Evolutionary conservation across 1,139 yeast species (phyloP).

Genomic region (Chernovozyma sophiae-reginae): DNA sequence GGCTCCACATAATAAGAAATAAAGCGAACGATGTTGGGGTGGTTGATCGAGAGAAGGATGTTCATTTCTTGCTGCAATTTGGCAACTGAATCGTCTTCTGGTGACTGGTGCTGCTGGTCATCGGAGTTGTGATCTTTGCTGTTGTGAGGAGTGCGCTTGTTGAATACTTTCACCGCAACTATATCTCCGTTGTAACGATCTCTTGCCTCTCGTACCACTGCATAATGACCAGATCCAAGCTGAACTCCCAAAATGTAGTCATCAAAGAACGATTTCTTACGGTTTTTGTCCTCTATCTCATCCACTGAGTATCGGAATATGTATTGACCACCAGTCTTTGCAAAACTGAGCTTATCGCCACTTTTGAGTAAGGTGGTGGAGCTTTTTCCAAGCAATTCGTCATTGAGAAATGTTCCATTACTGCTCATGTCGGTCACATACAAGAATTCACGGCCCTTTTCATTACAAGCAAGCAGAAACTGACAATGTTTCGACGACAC

Average conservation of each 20-base stretch:
- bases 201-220: conserved; percentile 68
- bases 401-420: conserved; percentile 67
- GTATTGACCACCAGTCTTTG: conserved; percentile 52
- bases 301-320: conserved; percentile 47
- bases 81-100: conserved; percentile 35
- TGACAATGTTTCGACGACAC: conserved; percentile 67
- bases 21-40: conserved; percentile 66
- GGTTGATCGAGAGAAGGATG: conserved; percentile 61
- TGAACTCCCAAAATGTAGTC: conserved; percentile 58
- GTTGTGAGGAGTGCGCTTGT: conserved; percentile 13
- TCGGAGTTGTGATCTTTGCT: too few relatives aligned
- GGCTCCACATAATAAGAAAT: conserved; percentile 70
- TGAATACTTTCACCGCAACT: conserved; percentile 75
- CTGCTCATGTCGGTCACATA: conserved; percentile 57
- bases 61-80: conserved; percentile 67
- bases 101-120: too few relatives aligned
- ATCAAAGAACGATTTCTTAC: conserved; percentile 47
- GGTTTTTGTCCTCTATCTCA: conserved; percentile 15
- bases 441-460: conserved; percentile 38
- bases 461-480: conserved; percentile 35
- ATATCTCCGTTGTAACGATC: conserved; percentile 53
- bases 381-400: conserved; percentile 46
- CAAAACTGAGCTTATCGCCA: conserved; percentile 64
- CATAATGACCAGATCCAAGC: conserved; percentile 75
- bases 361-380: conserved; percentile 48